A percentile compares a stretch with the other conserved stretches of the same genome.
These are phyloP conservation scores for Pseudomicrostroma phylloplanum DNA, from an alignment of 1,284 basidiomycete species.

Conservation along the genomic window DNA sequence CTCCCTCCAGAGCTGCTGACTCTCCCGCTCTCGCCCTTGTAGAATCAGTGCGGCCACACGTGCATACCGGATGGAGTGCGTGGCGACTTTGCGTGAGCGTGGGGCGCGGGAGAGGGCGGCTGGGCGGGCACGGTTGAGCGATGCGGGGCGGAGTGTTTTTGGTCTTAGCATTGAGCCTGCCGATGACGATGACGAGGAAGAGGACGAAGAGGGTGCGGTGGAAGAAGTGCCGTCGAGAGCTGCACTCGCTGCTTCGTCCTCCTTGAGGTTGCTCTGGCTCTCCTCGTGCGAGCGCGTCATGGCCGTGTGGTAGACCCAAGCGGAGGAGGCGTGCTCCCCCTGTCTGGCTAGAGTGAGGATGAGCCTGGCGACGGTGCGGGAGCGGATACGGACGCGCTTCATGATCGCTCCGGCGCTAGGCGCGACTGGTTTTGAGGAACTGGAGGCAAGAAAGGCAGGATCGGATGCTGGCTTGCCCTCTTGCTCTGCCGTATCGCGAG, in stretches of 20 bases:
- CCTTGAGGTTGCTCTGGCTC: conserved; percentile 8
- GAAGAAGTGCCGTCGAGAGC: neutral
- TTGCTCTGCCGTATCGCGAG: no score
- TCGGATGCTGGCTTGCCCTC: no score
- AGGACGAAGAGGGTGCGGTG: neutral
- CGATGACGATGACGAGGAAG: no score
- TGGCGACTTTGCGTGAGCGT: no score
- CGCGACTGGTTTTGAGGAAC: conserved; percentile 14
- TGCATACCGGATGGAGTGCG: no score
- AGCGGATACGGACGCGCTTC: neutral
- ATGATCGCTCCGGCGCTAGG: conserved; percentile 17
- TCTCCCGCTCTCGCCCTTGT: no score
- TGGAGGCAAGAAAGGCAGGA: neutral
- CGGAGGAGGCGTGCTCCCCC: neutral
- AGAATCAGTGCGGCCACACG: no score
- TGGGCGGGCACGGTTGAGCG: no score
- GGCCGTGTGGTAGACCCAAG: neutral
- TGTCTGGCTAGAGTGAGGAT: neutral
- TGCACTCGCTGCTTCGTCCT: neutral
- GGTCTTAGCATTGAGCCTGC: no score
- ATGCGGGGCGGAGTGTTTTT: no score
- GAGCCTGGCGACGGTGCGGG: neutral
- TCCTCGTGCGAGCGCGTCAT: conserved; percentile 22
- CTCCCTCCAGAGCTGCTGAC: no score
- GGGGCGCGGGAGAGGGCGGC: no score